Evolutionary conservation across 192 early-diverging fungal genomes (phyloP).

Genomic region (Pilaira anomala): DNA sequence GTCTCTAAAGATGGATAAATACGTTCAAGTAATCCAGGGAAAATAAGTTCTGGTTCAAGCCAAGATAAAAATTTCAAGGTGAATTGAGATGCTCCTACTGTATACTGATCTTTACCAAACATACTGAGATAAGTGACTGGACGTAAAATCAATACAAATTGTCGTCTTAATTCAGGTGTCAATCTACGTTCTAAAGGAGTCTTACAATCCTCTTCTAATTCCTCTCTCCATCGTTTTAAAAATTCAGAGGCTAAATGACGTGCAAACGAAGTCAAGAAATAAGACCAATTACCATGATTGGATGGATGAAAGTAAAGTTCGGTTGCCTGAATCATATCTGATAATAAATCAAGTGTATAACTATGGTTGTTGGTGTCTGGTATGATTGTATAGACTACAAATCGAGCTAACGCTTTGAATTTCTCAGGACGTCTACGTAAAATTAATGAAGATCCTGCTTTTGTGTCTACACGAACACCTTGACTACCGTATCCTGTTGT

Average conservation of each 20-base stretch:
- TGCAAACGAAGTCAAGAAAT: conserved; percentile 66
- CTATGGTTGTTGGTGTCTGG: conserved; percentile 31
- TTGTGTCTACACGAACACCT: conserved; percentile 39
- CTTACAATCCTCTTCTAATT: conserved; percentile 55
- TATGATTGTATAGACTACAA: conserved; percentile 79
- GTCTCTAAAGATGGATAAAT: conserved; percentile 86
- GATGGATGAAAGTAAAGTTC: conserved; percentile 92
- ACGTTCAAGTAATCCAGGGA: conserved; percentile 78
- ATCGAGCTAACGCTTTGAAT: conserved; percentile 66
- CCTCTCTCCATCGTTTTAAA: conserved; percentile 59
- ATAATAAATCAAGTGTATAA: conserved; percentile 60
- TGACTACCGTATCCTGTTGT: conserved; percentile 38
- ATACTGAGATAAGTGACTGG: conserved; percentile 60
- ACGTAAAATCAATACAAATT: conserved; percentile 65
- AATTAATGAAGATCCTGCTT: conserved; percentile 35
- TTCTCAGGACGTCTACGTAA: conserved; percentile 37
- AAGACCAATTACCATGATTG: conserved; percentile 87
- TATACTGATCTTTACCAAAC: conserved; percentile 71
- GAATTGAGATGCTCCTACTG: conserved; percentile 55
- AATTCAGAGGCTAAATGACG: conserved; percentile 66
- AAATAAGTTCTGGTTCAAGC: conserved; percentile 72
- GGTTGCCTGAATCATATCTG: conserved; percentile 75
- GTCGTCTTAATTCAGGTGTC: conserved; percentile 47
- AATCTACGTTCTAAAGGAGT: conserved; percentile 59
- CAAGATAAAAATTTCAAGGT: conserved; percentile 73